Conservation (phyloP, 2,329 filamentous ascomycete species). For the Eutypa lata region DNA sequence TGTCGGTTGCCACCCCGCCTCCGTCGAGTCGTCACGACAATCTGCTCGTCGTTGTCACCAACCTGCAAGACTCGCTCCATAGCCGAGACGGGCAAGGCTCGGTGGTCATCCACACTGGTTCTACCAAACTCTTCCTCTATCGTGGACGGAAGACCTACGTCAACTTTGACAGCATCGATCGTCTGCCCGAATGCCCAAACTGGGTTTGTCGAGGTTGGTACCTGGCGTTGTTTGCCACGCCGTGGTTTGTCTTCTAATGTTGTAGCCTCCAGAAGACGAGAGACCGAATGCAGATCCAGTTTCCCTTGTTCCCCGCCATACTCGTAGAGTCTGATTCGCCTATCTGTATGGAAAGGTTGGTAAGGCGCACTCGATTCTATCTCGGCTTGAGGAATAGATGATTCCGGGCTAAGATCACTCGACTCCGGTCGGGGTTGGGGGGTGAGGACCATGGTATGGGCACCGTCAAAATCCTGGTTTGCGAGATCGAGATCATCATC, state of each 20-base stretch:
- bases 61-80: slow-evolving; percentile 62
- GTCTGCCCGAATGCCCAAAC: slow-evolving; percentile 61
- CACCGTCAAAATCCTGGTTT: slow-evolving; percentile 51
- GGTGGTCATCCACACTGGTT: slow-evolving; percentile 49
- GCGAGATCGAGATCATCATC: slow-evolving; percentile 54
- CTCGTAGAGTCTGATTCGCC: slow-evolving; percentile 74
- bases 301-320: slow-evolving; percentile 38
- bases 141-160: slow-evolving; percentile 46
- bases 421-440: slow-evolving; percentile 36
- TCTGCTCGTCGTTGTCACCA: slow-evolving; percentile 65
- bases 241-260: slow-evolving; percentile 39
- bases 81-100: slow-evolving; percentile 59
- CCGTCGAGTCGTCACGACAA: slow-evolving; percentile 77
- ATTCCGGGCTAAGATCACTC: slow-evolving; percentile 50
- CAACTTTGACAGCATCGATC: slow-evolving; percentile 48
- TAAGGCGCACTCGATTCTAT: slow-evolving; percentile 96
- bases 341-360: slow-evolving; percentile 92
- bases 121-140: slow-evolving; percentile 50
- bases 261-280: slow-evolving; percentile 38
- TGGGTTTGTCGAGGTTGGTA: slow-evolving; percentile 13
- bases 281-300: slow-evolving; percentile 31
- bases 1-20: slow-evolving; percentile 56
- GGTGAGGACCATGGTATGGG: slow-evolving; percentile 51
- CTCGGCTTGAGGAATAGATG: slow-evolving; percentile 71
- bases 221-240: slow-evolving; percentile 29